These are phyloP conservation scores for Delonix regia DNA, from an alignment of 306 rosid species.

Conservation along the genomic window DNA sequence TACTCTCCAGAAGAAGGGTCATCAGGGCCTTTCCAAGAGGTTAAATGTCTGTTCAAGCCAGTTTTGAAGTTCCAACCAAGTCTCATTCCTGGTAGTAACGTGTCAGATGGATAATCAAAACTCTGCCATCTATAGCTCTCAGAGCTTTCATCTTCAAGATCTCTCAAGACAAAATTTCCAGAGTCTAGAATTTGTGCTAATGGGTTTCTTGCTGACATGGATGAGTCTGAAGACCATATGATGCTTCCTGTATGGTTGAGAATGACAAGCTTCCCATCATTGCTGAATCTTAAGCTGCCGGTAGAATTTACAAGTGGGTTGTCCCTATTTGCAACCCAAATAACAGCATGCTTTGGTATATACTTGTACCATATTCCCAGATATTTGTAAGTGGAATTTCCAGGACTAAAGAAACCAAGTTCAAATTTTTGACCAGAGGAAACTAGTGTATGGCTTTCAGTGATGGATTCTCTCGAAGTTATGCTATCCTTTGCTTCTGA, in stretches of 20 bases:
- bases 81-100: constrained; percentile 39
- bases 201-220: background rate
- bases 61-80: constrained; percentile 44
- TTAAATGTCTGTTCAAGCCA: constrained; percentile 34
- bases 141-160: background rate
- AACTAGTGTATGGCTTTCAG: background rate
- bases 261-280: constrained; percentile 31
- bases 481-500: constrained; percentile 8
- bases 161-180: constrained; percentile 41
- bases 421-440: constrained; percentile 16
- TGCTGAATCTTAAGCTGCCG: constrained; percentile 15
- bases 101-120: constrained; percentile 46
- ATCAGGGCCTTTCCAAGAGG: constrained; percentile 27
- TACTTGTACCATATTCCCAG: constrained; percentile 44
- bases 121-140: constrained; percentile 42
- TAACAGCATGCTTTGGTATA: background rate
- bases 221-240: constrained; percentile 33
- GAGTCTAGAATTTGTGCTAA: constrained; percentile 28
- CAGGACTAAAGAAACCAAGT: constrained; percentile 39
- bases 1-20: constrained; percentile 37
- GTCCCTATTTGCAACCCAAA: constrained; percentile 49
- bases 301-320: constrained; percentile 29
- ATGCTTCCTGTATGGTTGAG: constrained; percentile 5
- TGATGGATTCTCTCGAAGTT: constrained; percentile 7
- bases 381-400: constrained; percentile 17